Percentiles rank a stretch among this genome's conserved stretches.
phyloP scores from a whole-genome alignment of 306 rosid species.

The Pyrus pyrifolia region DNA sequence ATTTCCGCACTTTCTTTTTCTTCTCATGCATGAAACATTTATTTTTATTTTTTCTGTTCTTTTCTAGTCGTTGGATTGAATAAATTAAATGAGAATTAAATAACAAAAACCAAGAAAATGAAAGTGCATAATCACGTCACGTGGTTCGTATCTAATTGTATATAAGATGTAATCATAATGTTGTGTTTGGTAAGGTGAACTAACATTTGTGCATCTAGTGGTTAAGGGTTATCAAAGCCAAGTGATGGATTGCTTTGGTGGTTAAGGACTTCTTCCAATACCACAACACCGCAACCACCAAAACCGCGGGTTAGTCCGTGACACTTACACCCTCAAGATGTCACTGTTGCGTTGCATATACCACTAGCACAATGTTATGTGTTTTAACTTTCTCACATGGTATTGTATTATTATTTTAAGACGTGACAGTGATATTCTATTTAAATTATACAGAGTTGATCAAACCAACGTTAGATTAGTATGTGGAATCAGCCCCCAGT shows the following conservation, averaged over 20 bases:
- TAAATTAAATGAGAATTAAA: no score
- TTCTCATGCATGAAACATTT: no score
- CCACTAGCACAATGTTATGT: no score
- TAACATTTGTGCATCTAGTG: background rate
- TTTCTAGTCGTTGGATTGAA: no score
- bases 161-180: background rate
- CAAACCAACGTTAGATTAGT: background rate
- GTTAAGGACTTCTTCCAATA: background rate
- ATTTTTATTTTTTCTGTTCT: no score
- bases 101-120: no score
- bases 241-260: background rate
- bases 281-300: background rate
- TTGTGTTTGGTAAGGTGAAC: background rate
- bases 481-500: background rate
- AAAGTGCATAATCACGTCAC: background rate
- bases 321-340: background rate
- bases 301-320: background rate
- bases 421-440: background rate
- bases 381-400: background rate
- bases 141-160: background rate
- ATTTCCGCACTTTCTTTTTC: no score
- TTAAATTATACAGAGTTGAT: background rate
- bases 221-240: background rate
- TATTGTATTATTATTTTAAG: background rate
- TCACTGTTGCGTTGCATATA: no score